Conservation (phyloP, 2,329 filamentous ascomycete genomes). For the Pestalotiopsis sp. region DNA sequence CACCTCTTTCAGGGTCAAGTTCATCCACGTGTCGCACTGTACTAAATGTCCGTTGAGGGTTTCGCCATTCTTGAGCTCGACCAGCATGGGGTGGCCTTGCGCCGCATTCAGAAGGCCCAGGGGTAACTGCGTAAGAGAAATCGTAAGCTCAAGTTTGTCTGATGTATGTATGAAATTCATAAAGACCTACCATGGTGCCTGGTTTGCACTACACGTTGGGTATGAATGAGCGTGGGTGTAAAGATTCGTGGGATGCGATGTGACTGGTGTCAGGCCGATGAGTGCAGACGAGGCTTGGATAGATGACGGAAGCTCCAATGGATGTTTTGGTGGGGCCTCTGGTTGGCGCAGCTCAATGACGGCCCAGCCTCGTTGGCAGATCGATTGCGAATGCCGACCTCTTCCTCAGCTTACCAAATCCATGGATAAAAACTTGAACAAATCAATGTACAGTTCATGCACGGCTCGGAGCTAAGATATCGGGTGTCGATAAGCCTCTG, state of each 20-base stretch:
- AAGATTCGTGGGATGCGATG: background rate
- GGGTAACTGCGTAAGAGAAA: constrained; percentile 53
- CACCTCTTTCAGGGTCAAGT: constrained; percentile 94
- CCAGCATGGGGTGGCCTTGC: constrained; percentile 85
- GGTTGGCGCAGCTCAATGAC: background rate
- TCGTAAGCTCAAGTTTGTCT: background rate
- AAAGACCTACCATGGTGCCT: constrained; percentile 11
- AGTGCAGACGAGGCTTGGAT: constrained; percentile 9
- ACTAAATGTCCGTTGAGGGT: constrained; percentile 95
- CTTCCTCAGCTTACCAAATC: background rate
- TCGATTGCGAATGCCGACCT: background rate
- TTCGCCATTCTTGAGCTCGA: constrained; percentile 65
- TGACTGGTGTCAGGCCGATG: constrained; percentile 3
- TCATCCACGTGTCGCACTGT: constrained; percentile 99
- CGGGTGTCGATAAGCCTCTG: background rate
- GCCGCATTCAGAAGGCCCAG: constrained; percentile 90
- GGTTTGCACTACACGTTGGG: background rate
- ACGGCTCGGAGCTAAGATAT: background rate
- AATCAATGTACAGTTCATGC: background rate
- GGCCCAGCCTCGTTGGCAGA: background rate
- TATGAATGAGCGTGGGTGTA: background rate
- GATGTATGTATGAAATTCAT: background rate
- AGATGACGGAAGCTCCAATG: constrained; percentile 12
- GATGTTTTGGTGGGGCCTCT: constrained; percentile 9
- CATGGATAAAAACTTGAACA: background rate